Conservation (phyloP, 1,284 basidiomycete genomes). For the Fomitiporia mediterranea region DNA sequence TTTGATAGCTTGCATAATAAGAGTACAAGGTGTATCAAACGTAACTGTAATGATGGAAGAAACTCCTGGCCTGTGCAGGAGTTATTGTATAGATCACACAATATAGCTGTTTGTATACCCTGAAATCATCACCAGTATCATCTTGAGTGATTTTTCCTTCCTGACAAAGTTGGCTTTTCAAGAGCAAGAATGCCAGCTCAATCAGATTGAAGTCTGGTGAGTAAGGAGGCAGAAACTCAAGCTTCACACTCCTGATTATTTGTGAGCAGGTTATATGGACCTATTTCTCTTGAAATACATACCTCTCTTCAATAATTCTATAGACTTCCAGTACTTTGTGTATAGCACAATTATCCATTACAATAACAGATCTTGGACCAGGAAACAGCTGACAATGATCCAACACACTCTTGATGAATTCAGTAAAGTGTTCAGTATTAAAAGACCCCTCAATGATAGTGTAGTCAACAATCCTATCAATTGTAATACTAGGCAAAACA, state of each 20-base stretch:
- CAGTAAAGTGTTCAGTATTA: constrained; percentile 23
- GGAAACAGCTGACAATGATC: constrained; percentile 30
- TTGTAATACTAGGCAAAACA: constrained; percentile 31
- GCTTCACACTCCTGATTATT: constrained; percentile 13
- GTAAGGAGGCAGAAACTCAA: constrained; percentile 22
- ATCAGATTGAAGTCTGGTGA: constrained; percentile 25
- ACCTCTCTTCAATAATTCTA: no score
- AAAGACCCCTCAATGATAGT: constrained; percentile 28
- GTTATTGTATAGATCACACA: no score
- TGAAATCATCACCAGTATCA: no score
- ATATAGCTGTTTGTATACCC: no score
- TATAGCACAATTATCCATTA: no score
- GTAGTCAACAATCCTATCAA: constrained; percentile 27
- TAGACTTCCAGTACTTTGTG: no score
- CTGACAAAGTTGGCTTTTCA: constrained; percentile 15
- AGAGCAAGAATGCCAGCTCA: constrained; percentile 21
- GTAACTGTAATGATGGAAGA: no score
- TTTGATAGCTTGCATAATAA: no score
- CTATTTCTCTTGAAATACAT: background rate
- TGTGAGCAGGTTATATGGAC: constrained; percentile 3
- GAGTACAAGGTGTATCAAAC: no score
- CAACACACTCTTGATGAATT: constrained; percentile 30
- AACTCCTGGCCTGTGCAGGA: no score
- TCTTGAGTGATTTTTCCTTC: background rate
- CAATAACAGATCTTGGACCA: no score